Base-by-base conservation (phyloP, 2,329 filamentous ascomycete genomes). In the Passalora sequoiae region DNA sequence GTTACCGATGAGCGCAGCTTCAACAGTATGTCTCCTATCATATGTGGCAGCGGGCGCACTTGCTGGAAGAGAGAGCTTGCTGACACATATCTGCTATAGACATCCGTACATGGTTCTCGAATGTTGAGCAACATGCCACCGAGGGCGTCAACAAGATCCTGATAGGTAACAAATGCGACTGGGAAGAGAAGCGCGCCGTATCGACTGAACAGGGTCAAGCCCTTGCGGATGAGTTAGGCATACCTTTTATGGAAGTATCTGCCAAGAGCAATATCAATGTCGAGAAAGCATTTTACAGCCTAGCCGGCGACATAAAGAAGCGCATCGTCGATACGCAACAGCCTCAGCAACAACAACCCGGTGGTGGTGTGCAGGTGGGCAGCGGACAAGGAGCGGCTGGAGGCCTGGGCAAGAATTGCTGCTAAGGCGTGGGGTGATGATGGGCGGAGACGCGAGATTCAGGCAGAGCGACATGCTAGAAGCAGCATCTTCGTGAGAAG, bases 191-290 rank as follows among this genome's bases (percentile, higher is more conserved):
- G 78, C 84, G 92, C 57, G 89, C 86, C 43, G 86, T 98, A 30
- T 89, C 87, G 38, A 94, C 86, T 47, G 89, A 96, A 67, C 84
- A 89, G 63, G 92, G 92, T 59, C 89, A 98, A 69, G 83, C 84
- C 55, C 80, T 98, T 44, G 92, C 92, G 47, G 86, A 95, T 70
- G 92, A 97, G 70, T 83, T 98, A 49, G 89, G 89, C 62, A 94
- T 98, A 55, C 91, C 92, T 15, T 98, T 98, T 77, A 85, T 98
- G 66, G 92, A 98, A 69, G 92, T 98, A 51, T 94, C 88, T 13
- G 92, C 92, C 54, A 98, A 98, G 78, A 91, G 86, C 74, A 97
- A 97, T 74, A 96, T 95, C 80, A 98, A 98, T 72, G 94, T 98
- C 62, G 92, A 98, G 70, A 89, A 96, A 74, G 92, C 92, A 13